Evolutionary conservation across 345 rosid species (phyloP), one percentile per base, ranked within the genome.

Genomic region (Eucalyptus marginata): DNA sequence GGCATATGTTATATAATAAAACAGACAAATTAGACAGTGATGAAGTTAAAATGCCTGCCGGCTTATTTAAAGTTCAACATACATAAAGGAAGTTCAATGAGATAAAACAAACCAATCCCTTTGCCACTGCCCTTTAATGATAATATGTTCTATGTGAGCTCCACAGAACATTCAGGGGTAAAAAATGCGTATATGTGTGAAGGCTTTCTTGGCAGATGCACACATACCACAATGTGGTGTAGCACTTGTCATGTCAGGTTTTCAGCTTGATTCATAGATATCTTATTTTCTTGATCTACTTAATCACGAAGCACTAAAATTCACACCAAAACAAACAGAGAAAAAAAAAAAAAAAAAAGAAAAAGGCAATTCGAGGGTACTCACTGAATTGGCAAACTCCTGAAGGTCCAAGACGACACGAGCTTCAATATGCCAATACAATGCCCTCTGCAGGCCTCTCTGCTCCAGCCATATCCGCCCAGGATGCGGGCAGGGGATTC

Each of bases 341-440:
- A 64, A 29, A 68, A 68, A 17, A 9, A 8, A 11, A 3, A 8
- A 8, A 0, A 15, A 50, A 3, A 36, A 7, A 7, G 7, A 11
- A 76, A 76, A 6, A 10, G 47, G 14, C 47, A 20, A 12, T 76
- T 76, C 0, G 29, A 76, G 59, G 89, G 88, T 84, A 66, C 94
- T 94, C 92, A 96, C 99, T 50, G 97, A 95, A 89, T 93, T 89
- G 52, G 90, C 91, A 88, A 93, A 89, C 89, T 98, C 99, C 90
- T 94, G 96, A 64, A 98, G 99, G 92, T 98, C 99, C 88, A 98
- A 94, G 50, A 96, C 99, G 49, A 98, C 99, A 86, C 96, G 98
- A 90, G 99, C 98, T 92, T 98, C 99, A n/a, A 97, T 97, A 88
- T 96, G 99, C 99, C 99, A 96, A 86, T 98, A 98, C 29, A 98